These are phyloP conservation scores for Suillus paluster DNA, from an alignment of 768 basidiomycete genomes.

Conservation along the genomic window DNA sequence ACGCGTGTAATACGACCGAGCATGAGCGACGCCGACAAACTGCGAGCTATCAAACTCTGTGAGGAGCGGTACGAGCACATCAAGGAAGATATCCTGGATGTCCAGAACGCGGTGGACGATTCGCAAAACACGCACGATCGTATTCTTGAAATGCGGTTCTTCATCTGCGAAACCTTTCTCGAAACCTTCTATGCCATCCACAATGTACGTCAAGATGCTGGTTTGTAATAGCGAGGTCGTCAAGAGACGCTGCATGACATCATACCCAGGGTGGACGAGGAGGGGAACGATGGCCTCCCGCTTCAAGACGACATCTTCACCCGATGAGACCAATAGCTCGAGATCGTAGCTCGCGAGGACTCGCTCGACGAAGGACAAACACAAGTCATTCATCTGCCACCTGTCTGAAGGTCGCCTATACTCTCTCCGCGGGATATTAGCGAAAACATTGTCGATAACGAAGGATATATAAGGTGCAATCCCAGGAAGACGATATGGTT, in stretches of 20 bases:
- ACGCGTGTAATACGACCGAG: constrained; percentile 71
- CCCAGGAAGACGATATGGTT: constrained; percentile 79
- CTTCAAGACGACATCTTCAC: constrained; percentile 56
- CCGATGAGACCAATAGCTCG: constrained; percentile 64
- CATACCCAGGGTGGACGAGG: constrained; percentile 84
- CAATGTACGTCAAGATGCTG: constrained; percentile 76
- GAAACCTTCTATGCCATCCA: constrained; percentile 79
- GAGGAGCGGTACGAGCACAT: constrained; percentile 81
- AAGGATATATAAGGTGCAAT: constrained; percentile 85
- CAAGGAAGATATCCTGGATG: constrained; percentile 87
- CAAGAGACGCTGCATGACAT: constrained; percentile 79
- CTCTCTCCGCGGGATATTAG: constrained; percentile 73
- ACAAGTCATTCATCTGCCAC: constrained; percentile 87
- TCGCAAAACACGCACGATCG: constrained; percentile 80
- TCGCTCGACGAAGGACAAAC: constrained; percentile 84
- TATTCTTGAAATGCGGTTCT: constrained; percentile 71
- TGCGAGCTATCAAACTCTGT: constrained; percentile 63
- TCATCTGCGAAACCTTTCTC: constrained; percentile 71
- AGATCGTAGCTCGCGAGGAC: constrained; percentile 82
- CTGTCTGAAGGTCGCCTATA: constrained; percentile 76
- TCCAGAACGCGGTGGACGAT: constrained; percentile 83
- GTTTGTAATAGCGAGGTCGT: constrained; percentile 73
- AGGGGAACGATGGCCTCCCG: constrained; percentile 58
- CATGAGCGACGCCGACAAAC: constrained; percentile 56
- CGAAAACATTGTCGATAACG: constrained; percentile 88